Conservation (phyloP, 1,284 basidiomycete genomes). For the Sporisorium exsertum region DNA sequence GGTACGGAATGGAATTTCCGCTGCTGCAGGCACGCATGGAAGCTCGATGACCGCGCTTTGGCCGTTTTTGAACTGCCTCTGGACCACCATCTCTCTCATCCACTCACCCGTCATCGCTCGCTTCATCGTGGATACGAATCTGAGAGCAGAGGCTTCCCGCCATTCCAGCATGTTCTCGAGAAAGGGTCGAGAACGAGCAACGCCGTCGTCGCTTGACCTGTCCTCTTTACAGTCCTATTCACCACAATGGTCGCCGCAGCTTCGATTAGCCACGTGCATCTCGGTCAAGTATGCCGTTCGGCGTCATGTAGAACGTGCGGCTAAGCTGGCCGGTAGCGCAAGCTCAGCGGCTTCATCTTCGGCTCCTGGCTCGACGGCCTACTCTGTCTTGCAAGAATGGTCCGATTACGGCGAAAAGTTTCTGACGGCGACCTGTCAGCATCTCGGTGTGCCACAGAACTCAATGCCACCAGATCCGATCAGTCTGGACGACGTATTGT, state of each 20-base stretch:
- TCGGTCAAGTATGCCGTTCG: conserved; percentile 58
- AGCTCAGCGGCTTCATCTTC: neutral
- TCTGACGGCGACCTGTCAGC: conserved; percentile 63
- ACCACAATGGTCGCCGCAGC: conserved; percentile 53
- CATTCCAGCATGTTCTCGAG: conserved; percentile 30
- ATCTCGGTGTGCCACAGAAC: conserved; percentile 53
- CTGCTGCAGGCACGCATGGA: too few species aligned
- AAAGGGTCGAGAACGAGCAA: conserved; percentile 11
- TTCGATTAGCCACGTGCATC: conserved; percentile 58
- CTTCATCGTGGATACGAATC: neutral
- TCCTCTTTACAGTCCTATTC: conserved; percentile 59
- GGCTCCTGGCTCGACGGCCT: neutral
- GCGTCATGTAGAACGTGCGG: conserved; percentile 38
- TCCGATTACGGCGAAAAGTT: conserved; percentile 57
- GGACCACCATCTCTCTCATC: too few species aligned
- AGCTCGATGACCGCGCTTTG: too few species aligned
- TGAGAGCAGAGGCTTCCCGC: neutral
- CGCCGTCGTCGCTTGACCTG: conserved; percentile 46
- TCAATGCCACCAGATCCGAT: conserved; percentile 54
- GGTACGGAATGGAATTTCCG: too few species aligned
- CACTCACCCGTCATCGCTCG: neutral
- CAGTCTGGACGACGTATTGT: conserved; percentile 54
- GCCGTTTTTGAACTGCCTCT: too few species aligned
- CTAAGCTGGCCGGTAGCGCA: conserved; percentile 13
- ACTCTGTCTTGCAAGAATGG: conserved; percentile 42